Evolutionary conservation across 192 early-diverging fungal species (phyloP).

Genomic region (Chytriomyces sp.): DNA sequence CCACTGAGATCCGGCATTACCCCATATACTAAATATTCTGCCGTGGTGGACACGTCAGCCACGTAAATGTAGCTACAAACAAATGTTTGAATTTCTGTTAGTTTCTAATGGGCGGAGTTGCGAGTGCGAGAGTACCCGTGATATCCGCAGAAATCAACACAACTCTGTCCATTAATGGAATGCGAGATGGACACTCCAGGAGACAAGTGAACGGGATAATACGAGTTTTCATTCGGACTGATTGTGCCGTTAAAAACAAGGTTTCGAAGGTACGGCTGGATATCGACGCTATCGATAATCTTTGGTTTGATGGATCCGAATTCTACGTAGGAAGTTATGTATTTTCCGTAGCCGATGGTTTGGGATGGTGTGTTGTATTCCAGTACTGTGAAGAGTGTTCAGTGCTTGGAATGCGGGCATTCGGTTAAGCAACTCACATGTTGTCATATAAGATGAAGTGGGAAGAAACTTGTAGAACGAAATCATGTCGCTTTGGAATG

Average conservation of each 20-base stretch:
- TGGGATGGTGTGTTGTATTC: conserved; percentile 5
- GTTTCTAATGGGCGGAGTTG: too few relatives aligned
- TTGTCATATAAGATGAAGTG: conserved; percentile 5
- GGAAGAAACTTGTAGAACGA: conserved; percentile 3
- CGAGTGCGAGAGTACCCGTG: background rate
- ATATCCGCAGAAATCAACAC: conserved; percentile 9
- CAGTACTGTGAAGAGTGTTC: background rate
- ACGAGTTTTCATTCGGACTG: conserved; percentile 1
- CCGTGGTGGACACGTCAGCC: background rate
- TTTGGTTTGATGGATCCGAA: background rate
- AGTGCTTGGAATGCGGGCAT: background rate
- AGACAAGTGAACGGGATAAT: background rate
- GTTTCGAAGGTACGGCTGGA: conserved; percentile 16
- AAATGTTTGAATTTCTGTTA: too few relatives aligned
- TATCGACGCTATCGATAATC: background rate
- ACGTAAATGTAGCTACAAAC: background rate
- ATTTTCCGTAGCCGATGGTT: background rate
- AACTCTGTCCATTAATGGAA: background rate
- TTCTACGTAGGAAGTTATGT: background rate
- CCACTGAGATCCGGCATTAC: background rate
- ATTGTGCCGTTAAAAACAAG: background rate
- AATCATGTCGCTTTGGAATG: conserved; percentile 9
- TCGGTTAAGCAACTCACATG: background rate
- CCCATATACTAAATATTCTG: background rate
- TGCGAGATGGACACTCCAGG: background rate